Percentiles rank a stretch among this genome's conserved stretches.
Conservation (phyloP, 2,329 filamentous ascomycete genomes). For the Arthrocladium fulminans region DNA sequence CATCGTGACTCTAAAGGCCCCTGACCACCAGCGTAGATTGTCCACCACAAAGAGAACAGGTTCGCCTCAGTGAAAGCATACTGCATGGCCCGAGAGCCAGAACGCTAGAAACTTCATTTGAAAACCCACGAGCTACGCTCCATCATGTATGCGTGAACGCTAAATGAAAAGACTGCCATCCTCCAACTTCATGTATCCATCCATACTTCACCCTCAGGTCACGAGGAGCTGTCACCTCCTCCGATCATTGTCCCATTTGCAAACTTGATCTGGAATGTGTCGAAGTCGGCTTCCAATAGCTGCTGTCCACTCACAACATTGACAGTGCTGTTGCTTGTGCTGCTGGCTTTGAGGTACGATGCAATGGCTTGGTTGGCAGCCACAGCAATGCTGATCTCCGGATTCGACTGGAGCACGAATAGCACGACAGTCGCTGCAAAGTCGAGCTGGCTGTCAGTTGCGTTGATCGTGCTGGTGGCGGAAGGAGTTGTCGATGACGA, state of each 20-base stretch:
- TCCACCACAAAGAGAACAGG: no score
- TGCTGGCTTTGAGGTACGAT: conserved; percentile 26
- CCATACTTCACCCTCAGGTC: background rate
- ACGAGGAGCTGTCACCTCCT: conserved; percentile 6
- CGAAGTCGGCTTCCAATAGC: conserved; percentile 29
- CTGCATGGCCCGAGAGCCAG: no score
- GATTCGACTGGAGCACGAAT: conserved; percentile 25
- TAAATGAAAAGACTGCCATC: background rate
- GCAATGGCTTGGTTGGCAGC: conserved; percentile 19
- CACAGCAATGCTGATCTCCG: conserved; percentile 24
- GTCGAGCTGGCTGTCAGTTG: conserved; percentile 11
- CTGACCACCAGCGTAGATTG: no score
- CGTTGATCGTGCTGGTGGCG: conserved; percentile 16
- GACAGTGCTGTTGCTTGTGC: conserved; percentile 23
- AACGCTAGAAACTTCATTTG: no score
- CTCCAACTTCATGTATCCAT: background rate
- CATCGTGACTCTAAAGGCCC: no score
- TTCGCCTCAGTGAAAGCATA: no score
- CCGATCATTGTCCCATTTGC: conserved; percentile 27
- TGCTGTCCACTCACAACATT: conserved; percentile 24
- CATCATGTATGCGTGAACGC: background rate
- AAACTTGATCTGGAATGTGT: conserved; percentile 28
- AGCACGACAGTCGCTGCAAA: conserved; percentile 20
- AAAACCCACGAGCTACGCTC: background rate
- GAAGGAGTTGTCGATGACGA: conserved; percentile 13